Conservation (phyloP, 2,329 filamentous ascomycete genomes). For the Zelopaecilomyces penicillatus region DNA sequence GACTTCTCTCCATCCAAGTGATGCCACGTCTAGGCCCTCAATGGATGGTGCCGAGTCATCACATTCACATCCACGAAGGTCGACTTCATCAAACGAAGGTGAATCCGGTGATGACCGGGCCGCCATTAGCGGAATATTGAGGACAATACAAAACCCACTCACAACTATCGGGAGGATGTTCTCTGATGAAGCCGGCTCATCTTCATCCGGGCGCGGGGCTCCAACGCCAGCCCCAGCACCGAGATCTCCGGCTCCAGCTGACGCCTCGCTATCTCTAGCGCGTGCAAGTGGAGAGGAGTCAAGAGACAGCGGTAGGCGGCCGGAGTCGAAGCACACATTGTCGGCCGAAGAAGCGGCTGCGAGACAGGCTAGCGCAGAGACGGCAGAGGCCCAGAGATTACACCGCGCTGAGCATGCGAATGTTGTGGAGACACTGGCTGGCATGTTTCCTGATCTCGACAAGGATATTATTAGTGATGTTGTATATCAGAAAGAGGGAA, state of each 20-base stretch:
- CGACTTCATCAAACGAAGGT: constrained; percentile 46
- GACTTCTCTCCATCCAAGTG: constrained; percentile 15
- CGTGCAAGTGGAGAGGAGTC: neutral
- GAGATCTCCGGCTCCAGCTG: constrained; percentile 23
- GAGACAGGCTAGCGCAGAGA: constrained; percentile 81
- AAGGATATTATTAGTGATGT: constrained; percentile 94
- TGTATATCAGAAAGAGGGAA: constrained; percentile 88
- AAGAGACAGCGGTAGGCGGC: constrained; percentile 19
- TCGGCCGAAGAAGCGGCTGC: constrained; percentile 83
- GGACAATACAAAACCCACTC: constrained; percentile 84
- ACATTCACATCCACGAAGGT: constrained; percentile 36
- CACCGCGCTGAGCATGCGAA: constrained; percentile 79
- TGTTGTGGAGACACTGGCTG: constrained; percentile 85
- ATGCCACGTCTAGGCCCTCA: constrained; percentile 31
- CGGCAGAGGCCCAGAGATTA: constrained; percentile 76
- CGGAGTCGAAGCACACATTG: constrained; percentile 36
- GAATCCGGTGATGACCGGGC: constrained; percentile 61
- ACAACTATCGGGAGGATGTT: constrained; percentile 93
- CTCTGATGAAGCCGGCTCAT: constrained; percentile 53
- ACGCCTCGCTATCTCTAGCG: constrained; percentile 2
- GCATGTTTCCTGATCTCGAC: constrained; percentile 96
- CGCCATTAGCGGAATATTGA: constrained; percentile 74
- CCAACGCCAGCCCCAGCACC: constrained; percentile 26
- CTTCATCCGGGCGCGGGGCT: constrained; percentile 19
- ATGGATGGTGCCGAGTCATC: constrained; percentile 27